phyloP scores from a whole-genome alignment of 75 land plant genomes.

The Cunninghamia lanceolata region DNA sequence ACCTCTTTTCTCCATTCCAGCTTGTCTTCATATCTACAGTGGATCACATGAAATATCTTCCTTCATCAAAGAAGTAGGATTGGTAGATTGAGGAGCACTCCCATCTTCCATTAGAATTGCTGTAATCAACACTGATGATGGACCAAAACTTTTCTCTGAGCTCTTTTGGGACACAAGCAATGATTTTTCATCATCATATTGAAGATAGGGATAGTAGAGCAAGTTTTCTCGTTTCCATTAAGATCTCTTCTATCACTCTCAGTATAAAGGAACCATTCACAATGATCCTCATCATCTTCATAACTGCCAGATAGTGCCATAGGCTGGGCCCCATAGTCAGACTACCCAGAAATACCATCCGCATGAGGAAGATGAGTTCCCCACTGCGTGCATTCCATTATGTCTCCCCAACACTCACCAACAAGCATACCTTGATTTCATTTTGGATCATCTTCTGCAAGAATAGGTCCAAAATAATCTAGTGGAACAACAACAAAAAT shows the following conservation, averaged over 20 bases:
- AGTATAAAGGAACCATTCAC: slow-evolving; percentile 96
- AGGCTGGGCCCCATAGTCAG: slow-evolving; percentile 80
- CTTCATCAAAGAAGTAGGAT: slow-evolving; percentile 76
- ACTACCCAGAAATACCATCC: slow-evolving; percentile 88
- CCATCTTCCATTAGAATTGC: slow-evolving; percentile 88
- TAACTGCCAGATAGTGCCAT: slow-evolving; percentile 92
- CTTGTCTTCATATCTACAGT: slow-evolving; percentile 98
- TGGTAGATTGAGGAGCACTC: slow-evolving; percentile 76
- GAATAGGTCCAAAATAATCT: slow-evolving; percentile 92
- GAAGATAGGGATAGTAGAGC: too few species aligned
- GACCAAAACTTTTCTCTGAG: slow-evolving; percentile 94
- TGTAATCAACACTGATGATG: slow-evolving; percentile 93
- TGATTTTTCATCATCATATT: slow-evolving; percentile 84
- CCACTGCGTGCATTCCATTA: slow-evolving; percentile 94
- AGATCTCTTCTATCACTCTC: too few species aligned
- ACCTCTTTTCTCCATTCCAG: slow-evolving; percentile 99
- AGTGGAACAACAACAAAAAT: slow-evolving; percentile 80
- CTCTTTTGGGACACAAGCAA: slow-evolving; percentile 84
- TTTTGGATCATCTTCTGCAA: slow-evolving; percentile 80
- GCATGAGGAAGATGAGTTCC: slow-evolving; percentile 89
- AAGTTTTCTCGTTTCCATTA: too few species aligned
- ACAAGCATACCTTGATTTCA: slow-evolving; percentile 80
- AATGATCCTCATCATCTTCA: slow-evolving; percentile 95
- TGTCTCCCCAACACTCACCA: slow-evolving; percentile 80
- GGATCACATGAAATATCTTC: slow-evolving; percentile 99